phyloP scores from a whole-genome alignment of 208 protist species.

The Leishmania turanica region DNA sequence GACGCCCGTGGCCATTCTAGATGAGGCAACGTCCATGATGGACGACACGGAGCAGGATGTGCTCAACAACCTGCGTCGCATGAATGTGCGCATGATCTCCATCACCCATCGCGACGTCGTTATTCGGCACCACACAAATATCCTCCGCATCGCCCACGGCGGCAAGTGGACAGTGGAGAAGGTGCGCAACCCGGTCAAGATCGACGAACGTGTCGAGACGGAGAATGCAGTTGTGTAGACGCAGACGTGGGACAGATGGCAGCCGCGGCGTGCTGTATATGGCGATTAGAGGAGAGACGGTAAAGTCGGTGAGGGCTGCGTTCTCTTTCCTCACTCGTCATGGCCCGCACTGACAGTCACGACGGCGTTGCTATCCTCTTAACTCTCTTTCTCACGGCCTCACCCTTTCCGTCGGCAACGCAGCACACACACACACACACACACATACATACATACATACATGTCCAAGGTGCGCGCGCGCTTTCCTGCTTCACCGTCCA shows the following conservation, averaged over 20 bases:
- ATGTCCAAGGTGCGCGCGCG: background rate
- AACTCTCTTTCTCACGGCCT: background rate
- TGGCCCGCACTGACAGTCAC: too few species aligned
- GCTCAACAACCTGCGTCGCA: conserved; percentile 71
- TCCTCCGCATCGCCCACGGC: conserved; percentile 51
- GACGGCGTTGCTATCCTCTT: background rate
- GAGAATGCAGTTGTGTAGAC: conserved; percentile 33
- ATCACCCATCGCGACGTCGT: conserved; percentile 85
- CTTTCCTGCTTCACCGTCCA: conserved; percentile 5
- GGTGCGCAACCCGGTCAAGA: conserved; percentile 43
- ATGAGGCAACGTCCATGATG: conserved; percentile 92
- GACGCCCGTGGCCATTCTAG: conserved; percentile 72
- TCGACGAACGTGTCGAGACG: conserved; percentile 44
- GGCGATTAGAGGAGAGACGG: background rate
- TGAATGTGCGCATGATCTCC: conserved; percentile 80
- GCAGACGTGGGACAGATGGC: background rate
- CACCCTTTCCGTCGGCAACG: background rate
- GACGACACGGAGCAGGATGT: conserved; percentile 88
- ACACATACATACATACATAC: background rate
- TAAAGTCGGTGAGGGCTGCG: too few species aligned
- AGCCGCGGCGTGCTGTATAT: background rate
- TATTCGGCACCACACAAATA: conserved; percentile 78
- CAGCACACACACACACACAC: background rate
- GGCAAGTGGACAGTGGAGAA: conserved; percentile 60
- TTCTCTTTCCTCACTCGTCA: background rate